Percentiles rank a stretch among this genome's conserved stretches.
phyloP scores from a whole-genome alignment of 768 basidiomycete genomes.

The Leccinum ochraceum region DNA sequence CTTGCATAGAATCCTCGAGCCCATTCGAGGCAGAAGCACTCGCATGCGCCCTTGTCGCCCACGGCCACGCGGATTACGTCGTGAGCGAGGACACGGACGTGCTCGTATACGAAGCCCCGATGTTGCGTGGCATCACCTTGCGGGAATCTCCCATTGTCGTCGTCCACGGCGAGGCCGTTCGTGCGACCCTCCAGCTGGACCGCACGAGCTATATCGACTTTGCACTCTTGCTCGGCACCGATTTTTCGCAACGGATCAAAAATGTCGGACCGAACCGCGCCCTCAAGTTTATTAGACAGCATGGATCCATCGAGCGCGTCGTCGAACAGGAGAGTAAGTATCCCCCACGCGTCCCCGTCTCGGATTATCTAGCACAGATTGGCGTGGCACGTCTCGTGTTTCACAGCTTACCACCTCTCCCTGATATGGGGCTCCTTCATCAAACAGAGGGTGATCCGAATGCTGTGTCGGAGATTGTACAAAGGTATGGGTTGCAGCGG shows the following conservation, averaged over 20 bases:
- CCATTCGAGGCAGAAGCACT: constrained; percentile 86
- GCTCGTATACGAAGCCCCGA: constrained; percentile 76
- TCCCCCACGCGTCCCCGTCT: constrained; percentile 45
- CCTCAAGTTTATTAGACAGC: constrained; percentile 68
- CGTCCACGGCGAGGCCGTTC: constrained; percentile 65
- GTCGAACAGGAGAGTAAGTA: constrained; percentile 54
- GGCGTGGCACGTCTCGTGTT: constrained; percentile 64
- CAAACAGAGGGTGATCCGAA: constrained; percentile 41
- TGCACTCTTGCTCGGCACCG: constrained; percentile 84
- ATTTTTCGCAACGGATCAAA: constrained; percentile 84
- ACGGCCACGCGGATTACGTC: constrained; percentile 83
- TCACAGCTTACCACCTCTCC: constrained; percentile 62
- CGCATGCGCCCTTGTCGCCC: constrained; percentile 72
- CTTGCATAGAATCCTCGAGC: too few species aligned
- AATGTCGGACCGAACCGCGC: constrained; percentile 79
- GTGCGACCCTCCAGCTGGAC: constrained; percentile 55
- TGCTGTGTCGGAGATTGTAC: constrained; percentile 47
- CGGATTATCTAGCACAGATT: constrained; percentile 66
- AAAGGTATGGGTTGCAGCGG: constrained; percentile 50
- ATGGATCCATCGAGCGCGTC: constrained; percentile 74
- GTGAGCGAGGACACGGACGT: constrained; percentile 93
- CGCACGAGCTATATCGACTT: constrained; percentile 75
- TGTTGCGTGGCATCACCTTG: constrained; percentile 75
- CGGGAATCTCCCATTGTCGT: constrained; percentile 58
- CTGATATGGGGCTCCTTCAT: constrained; percentile 40